Evolutionary conservation across 2,329 filamentous ascomycete species (phyloP).

Genomic region (Zymoseptoria brevis): DNA sequence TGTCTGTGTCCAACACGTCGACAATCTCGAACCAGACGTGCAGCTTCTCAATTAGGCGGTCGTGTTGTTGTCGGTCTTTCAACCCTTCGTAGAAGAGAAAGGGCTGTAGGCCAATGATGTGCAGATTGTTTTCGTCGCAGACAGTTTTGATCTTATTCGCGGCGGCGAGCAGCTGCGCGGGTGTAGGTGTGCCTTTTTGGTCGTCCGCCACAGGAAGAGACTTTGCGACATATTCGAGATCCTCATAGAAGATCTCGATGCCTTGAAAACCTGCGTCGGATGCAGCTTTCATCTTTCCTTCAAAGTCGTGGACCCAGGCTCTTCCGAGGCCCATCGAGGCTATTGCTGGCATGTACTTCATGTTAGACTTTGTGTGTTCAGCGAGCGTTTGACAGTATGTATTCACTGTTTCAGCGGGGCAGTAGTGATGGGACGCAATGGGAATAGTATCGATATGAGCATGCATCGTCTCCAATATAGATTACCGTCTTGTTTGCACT

Average conservation of each 20-base stretch:
- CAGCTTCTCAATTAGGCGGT: conserved; percentile 52
- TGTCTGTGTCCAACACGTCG: conserved; percentile 55
- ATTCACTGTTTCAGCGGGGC: too few species aligned
- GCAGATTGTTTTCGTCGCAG: conserved; percentile 48
- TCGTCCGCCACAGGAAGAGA: conserved; percentile 21
- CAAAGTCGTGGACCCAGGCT: conserved; percentile 60
- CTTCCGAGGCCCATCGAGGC: conserved; percentile 70
- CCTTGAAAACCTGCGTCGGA: conserved; percentile 54
- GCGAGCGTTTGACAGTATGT: too few species aligned
- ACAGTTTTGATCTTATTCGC: conserved; percentile 50
- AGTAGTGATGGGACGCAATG: too few species aligned
- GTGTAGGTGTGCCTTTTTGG: conserved; percentile 34
- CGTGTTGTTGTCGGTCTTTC: conserved; percentile 51
- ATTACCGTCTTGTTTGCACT: too few species aligned
- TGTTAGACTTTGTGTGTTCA: conserved; percentile 13
- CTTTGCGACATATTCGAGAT: conserved; percentile 54
- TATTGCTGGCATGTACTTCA: conserved; percentile 56
- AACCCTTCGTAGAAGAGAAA: conserved; percentile 72
- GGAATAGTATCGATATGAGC: too few species aligned
- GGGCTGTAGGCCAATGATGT: conserved; percentile 62
- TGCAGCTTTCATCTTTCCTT: conserved; percentile 61
- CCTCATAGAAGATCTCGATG: conserved; percentile 71
- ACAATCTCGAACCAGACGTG: conserved; percentile 61
- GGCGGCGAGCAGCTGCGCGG: conserved; percentile 46
- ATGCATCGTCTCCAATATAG: too few species aligned